phyloP scores from a whole-genome alignment of 148 eudicot genomes.

The Agrostemma githago region DNA sequence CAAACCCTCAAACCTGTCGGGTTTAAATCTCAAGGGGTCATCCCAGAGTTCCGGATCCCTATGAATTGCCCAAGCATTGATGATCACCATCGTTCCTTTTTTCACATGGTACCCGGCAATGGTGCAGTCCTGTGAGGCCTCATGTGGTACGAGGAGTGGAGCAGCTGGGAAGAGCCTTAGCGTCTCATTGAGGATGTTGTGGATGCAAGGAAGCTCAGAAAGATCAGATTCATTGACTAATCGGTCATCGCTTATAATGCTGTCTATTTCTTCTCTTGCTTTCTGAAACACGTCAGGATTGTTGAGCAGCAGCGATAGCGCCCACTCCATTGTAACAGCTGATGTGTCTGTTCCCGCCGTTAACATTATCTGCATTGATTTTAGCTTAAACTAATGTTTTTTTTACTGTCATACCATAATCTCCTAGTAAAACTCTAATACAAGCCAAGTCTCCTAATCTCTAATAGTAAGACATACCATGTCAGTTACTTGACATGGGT shows the following conservation, averaged over 20 bases:
- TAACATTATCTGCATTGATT: conserved; percentile 21
- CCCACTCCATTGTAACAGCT: conserved; percentile 29
- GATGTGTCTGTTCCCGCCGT: conserved; percentile 29
- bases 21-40: conserved; percentile 18
- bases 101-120: conserved; percentile 19
- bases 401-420: no score
- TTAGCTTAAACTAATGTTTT: not conserved
- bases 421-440: no score
- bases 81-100: conserved; percentile 12
- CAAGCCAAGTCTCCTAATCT: no score
- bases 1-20: conserved; percentile 19
- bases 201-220: conserved; percentile 15
- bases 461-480: no score
- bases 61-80: conserved; percentile 28
- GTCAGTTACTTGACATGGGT: no score
- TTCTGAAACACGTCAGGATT: conserved; percentile 21
- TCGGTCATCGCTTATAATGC: not conserved
- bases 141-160: conserved; percentile 26
- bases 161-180: conserved; percentile 29
- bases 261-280: conserved; percentile 27
- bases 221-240: conserved; percentile 20
- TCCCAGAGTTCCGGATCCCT: conserved; percentile 25
- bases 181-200: conserved; percentile 25
- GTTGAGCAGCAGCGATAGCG: conserved; percentile 23
- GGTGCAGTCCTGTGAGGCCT: conserved; percentile 21